Evolutionary conservation across 2,329 filamentous ascomycete genomes (phyloP), one percentile per base, ranked within the genome.

Genomic region (Lasiodiplodia gonubiensis): DNA sequence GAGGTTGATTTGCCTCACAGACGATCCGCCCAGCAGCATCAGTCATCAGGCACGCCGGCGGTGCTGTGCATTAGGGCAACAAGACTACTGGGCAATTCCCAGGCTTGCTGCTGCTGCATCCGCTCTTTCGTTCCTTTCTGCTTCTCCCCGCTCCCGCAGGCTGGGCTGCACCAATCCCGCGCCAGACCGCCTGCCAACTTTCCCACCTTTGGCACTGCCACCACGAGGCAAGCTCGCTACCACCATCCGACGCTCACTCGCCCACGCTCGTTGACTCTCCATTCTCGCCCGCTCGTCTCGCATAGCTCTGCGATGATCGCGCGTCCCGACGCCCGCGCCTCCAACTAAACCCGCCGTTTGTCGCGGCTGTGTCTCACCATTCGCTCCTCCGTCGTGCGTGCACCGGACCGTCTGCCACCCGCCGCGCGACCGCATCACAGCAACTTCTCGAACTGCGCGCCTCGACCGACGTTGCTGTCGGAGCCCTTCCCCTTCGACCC

Each of bases 1-100:
- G 55, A 61, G 57, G 57, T n/a, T 49, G 57, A 61, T 61, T 61
- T 61, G 57, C 57, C 42, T 61, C 57, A 61, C 27, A 60, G 55
- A 37, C 55, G 55, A 60, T 60, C 55, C 55, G 37, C 18, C 37
- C 59, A 63, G 42, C 59, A 39, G 21, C 57, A 61, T 57, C 53
- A 49, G 46, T 51, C 57, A 35, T 63, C 59, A 63, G 59, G 59
- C 35, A 63, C 59, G 59, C 59, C 59, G 46, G 46, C 42, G 18
- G 59, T 51, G 59, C 59, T 35, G 57, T 63, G 59, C 59, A 63
- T 51, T 51, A 63, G 59, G 46, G 59, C 59, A 21, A 37, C 46
- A 63, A 21, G 59, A 25, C 46, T 63, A 63, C 59, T 52, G 59
- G 59, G 46, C 59, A 63, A 35, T 52, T 63, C 59, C 59, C 57